These are phyloP conservation scores for Neofusicoccum ribis DNA, from an alignment of 2,329 filamentous ascomycete species.

Conservation along the genomic window DNA sequence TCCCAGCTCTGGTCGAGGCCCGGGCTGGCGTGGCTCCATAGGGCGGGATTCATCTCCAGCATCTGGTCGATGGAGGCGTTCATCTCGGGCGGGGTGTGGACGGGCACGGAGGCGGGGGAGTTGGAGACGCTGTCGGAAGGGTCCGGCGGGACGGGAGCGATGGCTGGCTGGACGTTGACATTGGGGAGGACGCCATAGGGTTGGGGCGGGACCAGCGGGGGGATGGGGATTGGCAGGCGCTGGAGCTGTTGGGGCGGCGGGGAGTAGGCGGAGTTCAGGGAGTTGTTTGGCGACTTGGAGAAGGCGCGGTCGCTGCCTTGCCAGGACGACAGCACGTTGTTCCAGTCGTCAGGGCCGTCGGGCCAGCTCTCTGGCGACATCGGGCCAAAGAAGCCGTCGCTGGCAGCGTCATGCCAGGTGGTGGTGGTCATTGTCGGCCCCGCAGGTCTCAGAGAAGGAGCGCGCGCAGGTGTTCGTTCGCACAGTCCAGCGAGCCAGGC, in stretches of 20 bases:
- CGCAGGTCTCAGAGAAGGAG: neutral
- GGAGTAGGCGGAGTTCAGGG: conserved; percentile 14
- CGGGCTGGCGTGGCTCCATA: conserved; percentile 17
- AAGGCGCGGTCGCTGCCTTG: conserved; percentile 18
- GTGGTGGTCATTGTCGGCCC: conserved; percentile 11
- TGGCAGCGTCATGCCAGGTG: conserved; percentile 13
- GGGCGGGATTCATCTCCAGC: conserved; percentile 13
- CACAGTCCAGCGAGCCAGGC: neutral
- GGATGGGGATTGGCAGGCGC: conserved; percentile 12
- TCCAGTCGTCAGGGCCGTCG: conserved; percentile 7
- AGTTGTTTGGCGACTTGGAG: conserved; percentile 19
- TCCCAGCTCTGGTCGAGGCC: conserved; percentile 18
- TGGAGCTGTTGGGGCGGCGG: conserved; percentile 9
- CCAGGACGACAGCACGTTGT: conserved; percentile 6
- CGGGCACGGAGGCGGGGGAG: conserved; percentile 17
- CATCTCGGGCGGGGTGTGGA: conserved; percentile 20
- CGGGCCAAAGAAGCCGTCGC: conserved; percentile 14
- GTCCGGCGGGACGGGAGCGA: conserved; percentile 5
- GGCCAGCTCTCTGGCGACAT: conserved; percentile 17
- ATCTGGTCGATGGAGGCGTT: conserved; percentile 17
- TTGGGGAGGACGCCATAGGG: neutral
- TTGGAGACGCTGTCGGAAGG: conserved; percentile 16
- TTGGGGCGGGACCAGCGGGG: conserved; percentile 8
- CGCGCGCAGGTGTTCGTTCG: no score
- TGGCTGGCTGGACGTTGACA: neutral